Base-by-base conservation (phyloP, 176 grass and related monocot genomes). In the Triticum aestivum region DNA sequence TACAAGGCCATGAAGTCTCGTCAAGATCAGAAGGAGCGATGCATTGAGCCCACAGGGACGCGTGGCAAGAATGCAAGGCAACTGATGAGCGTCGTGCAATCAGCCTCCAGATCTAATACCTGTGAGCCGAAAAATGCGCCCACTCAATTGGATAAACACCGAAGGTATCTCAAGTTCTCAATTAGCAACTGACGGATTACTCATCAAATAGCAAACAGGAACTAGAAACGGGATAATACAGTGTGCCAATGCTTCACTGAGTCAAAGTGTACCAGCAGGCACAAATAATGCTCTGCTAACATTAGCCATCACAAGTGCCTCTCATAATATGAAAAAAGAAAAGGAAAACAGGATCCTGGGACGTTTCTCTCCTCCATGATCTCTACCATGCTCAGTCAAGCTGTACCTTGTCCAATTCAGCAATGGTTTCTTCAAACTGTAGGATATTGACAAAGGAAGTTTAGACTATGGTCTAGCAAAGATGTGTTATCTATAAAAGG, bases 361-460 rank as follows among this genome's bases (percentile, higher is more conserved):
- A 29, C 41, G 8, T 80, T 87, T 35, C 29, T 15, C 75, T 81
- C 24, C 45, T 87, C 51, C 62, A 37, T 34, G 62, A 70, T 77
- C 20, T 54, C 42, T 33, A 82, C 26, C 67, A 87, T 51, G 59
- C 33, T 96, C 77, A 96, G 86, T 99, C 97, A 68, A 96, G 18
- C 39, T 96, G 93, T 86, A 94, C 87, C 82, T 90, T 98, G 56
- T 98, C 94, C 82, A 98, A 82, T 84, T 94, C 89, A 20, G 84
- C 84, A 39, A 94, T 98, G 85, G 94, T 96, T 88, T 99, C 92
- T 87, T 99, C 97, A 47, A 96, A 94, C 97, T 99, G 90, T 72
- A 71, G 47, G 4, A 70, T 18, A 67, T 74, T 7, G 84, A 27
- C 9, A 3, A 67, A 69, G 74, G 38, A 61, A 32, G 51, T 9